Conservation (phyloP, 768 basidiomycete species). For the Mycena vitilis region DNA sequence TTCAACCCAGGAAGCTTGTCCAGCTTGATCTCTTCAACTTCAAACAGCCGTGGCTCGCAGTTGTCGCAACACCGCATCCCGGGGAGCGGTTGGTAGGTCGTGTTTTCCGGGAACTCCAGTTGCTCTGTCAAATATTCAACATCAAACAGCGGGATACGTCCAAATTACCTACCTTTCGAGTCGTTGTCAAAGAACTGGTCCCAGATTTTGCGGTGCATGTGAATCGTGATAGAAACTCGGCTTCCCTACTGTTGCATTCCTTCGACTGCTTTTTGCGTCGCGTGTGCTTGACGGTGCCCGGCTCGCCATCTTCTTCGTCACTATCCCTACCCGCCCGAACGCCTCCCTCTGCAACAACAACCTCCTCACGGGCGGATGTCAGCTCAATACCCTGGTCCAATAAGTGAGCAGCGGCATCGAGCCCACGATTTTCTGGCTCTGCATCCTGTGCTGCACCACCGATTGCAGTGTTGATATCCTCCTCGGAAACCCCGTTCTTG, state of each 20-base stretch:
- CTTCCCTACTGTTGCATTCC: conserved; percentile 4
- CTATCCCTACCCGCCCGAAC: conserved; percentile 3
- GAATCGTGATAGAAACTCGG: conserved; percentile 9
- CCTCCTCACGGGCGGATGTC: conserved; percentile 7
- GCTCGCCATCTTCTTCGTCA: conserved; percentile 5
- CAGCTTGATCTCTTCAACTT: too few species aligned
- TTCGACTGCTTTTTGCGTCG: conserved; percentile 7
- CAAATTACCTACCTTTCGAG: conserved; percentile 5
- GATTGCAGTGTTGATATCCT: neutral
- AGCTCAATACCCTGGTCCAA: conserved; percentile 4
- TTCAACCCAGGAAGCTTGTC: too few species aligned
- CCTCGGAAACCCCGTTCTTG: conserved; percentile 22
- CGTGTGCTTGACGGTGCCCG: neutral
- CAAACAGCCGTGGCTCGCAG: too few species aligned
- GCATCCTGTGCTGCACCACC: neutral
- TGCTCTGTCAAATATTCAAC: neutral
- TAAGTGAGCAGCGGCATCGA: neutral
- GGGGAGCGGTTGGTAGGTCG: neutral
- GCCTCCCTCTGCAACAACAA: conserved; percentile 2
- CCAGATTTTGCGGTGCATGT: conserved; percentile 11
- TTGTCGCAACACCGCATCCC: too few species aligned
- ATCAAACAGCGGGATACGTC: too few species aligned
- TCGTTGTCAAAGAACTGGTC: conserved; percentile 8
- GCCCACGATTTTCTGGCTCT: conserved; percentile 11
- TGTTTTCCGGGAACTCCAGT: conserved; percentile 5